Conservation (phyloP, 805 yeast genomes). For the Lipomyces starkeyi region DNA sequence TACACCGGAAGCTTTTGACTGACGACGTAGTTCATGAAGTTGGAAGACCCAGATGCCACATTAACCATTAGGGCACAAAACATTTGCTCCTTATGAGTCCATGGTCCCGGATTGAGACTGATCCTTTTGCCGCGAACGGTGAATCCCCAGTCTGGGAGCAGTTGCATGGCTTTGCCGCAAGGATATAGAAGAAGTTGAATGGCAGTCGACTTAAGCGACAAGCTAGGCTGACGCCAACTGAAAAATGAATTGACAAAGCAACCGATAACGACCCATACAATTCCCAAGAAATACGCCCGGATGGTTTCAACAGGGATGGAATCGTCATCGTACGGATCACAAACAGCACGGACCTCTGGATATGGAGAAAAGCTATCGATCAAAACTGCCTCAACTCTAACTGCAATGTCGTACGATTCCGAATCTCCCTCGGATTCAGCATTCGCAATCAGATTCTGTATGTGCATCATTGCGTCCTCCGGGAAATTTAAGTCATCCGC, state of each 20-base stretch:
- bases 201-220: constrained; percentile 57
- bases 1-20: constrained; percentile 33
- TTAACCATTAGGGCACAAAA: constrained; percentile 54
- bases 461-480: constrained; percentile 42
- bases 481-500: constrained; percentile 55
- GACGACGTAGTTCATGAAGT: constrained; percentile 13
- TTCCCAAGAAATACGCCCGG: constrained; percentile 58
- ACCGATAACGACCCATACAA: constrained; percentile 60
- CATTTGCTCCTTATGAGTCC: constrained; percentile 69
- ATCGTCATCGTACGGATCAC: constrained; percentile 52
- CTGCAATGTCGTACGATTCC: constrained; percentile 42
- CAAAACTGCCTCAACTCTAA: constrained; percentile 53
- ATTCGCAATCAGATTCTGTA: constrained; percentile 6
- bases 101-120: constrained; percentile 67
- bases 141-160: constrained; percentile 48
- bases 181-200: constrained; percentile 66
- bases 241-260: constrained; percentile 64
- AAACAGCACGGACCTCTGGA: constrained; percentile 57
- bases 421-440: constrained; percentile 18
- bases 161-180: constrained; percentile 53
- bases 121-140: constrained; percentile 47
- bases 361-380: constrained; percentile 56
- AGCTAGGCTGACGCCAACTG: constrained; percentile 59
- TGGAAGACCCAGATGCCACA: constrained; percentile 6
- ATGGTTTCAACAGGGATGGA: constrained; percentile 55